phyloP scores from a whole-genome alignment of 2,329 filamentous ascomycete species.

The Colletotrichum spinosum region DNA sequence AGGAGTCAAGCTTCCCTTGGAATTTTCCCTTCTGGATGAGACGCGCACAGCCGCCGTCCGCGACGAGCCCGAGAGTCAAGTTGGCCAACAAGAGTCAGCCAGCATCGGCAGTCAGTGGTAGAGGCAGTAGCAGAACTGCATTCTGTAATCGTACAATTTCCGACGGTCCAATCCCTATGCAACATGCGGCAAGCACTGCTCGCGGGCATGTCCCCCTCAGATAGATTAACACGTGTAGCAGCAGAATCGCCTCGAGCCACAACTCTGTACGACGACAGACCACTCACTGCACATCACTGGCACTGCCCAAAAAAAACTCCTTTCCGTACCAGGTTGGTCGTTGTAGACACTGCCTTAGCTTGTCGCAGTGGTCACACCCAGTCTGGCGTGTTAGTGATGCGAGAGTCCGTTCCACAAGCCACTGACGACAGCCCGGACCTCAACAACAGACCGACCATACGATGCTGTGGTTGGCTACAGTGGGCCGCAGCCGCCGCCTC shows the following conservation, averaged over 20 bases:
- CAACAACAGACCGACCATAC: slow-evolving; percentile 2
- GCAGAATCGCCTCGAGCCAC: neutral
- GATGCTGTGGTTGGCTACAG: slow-evolving; percentile 9
- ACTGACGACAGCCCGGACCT: slow-evolving; percentile 23
- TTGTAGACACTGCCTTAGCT: slow-evolving; percentile 19
- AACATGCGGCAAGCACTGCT: no score
- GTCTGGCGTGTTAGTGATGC: slow-evolving; percentile 21
- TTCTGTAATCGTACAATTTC: no score
- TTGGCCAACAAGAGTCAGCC: slow-evolving; percentile 5
- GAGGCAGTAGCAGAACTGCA: no score
- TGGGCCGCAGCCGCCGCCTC: neutral
- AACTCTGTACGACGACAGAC: neutral
- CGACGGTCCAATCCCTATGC: no score
- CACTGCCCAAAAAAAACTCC: no score
- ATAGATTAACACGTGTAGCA: no score
- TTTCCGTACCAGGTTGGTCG: slow-evolving; percentile 13
- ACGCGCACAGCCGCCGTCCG: slow-evolving; percentile 34
- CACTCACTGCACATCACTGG: no score
- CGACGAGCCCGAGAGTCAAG: slow-evolving; percentile 28
- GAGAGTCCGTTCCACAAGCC: slow-evolving; percentile 5
- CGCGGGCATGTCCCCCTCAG: no score
- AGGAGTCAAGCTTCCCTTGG: neutral
- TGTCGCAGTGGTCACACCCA: slow-evolving; percentile 3
- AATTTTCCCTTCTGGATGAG: slow-evolving; percentile 9
- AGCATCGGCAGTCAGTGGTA: neutral